phyloP scores from a whole-genome alignment of 768 basidiomycete genomes.

The Lentinula raphanica region DNA sequence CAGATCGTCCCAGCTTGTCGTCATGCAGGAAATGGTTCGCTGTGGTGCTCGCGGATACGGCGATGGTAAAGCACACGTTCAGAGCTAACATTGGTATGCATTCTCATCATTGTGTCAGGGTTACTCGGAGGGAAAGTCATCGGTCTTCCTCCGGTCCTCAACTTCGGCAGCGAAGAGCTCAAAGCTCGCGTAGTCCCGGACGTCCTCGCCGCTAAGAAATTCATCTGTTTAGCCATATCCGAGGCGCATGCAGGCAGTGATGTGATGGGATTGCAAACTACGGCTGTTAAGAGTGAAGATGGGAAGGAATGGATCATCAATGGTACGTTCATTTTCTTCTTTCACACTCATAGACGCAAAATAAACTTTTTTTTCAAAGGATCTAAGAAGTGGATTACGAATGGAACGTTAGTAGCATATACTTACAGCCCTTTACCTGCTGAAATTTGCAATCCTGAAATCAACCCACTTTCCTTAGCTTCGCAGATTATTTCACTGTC shows the following conservation, averaged over 20 bases:
- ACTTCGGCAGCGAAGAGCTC: conserved; percentile 65
- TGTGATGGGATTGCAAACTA: conserved; percentile 68
- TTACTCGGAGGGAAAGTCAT: conserved; percentile 74
- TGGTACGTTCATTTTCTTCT: conserved; percentile 35
- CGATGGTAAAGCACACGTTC: no score
- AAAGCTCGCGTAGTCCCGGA: conserved; percentile 56
- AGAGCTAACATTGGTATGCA: no score
- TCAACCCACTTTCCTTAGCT: conserved; percentile 20
- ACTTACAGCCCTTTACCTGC: no score
- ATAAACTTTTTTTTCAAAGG: conserved; percentile 15
- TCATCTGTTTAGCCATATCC: conserved; percentile 80
- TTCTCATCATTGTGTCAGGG: conserved; percentile 21
- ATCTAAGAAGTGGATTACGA: conserved; percentile 85
- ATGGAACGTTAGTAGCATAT: conserved; percentile 46
- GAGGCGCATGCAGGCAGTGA: conserved; percentile 88
- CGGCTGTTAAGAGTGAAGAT: conserved; percentile 72
- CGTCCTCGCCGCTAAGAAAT: conserved; percentile 67
- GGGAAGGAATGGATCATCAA: conserved; percentile 80
- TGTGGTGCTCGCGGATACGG: conserved; percentile 71
- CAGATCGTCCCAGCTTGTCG: conserved; percentile 48
- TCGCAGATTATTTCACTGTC: conserved; percentile 60
- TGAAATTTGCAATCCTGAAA: no score
- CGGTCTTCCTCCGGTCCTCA: conserved; percentile 79
- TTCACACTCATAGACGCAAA: conserved; percentile 1
- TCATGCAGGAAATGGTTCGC: conserved; percentile 75